phyloP scores from a whole-genome alignment of 352 stramenopile species.

The Phytophthora hibernalis region DNA sequence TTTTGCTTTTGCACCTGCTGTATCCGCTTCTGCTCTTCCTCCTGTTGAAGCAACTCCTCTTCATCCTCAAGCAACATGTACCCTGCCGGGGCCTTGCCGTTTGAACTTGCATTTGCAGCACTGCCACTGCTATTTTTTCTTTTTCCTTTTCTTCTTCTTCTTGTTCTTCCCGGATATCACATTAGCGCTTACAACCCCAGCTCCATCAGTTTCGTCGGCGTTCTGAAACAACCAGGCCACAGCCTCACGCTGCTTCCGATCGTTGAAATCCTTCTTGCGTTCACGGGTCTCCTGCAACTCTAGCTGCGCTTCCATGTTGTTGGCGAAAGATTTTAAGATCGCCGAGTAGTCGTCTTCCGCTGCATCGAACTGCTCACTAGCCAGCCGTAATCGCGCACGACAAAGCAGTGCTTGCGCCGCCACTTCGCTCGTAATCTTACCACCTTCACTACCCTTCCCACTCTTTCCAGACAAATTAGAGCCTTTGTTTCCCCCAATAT shows the following conservation, averaged over 20 bases:
- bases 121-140: conserved; percentile 45
- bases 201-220: conserved; percentile 40
- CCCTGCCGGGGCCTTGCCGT: conserved; percentile 24
- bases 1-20: conserved; percentile 21
- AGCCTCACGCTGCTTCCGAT: conserved; percentile 56
- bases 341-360: conserved; percentile 68
- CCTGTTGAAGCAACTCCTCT: conserved; percentile 41
- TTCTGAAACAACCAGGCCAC: conserved; percentile 63
- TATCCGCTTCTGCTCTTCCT: conserved; percentile 32
- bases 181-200: conserved; percentile 29
- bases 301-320: conserved; percentile 82
- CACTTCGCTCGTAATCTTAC: conserved; percentile 66
- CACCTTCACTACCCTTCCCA: conserved; percentile 23
- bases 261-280: conserved; percentile 47
- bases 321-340: conserved; percentile 67
- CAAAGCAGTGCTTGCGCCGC: conserved; percentile 58
- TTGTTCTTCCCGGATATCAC: conserved; percentile 51
- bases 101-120: conserved; percentile 2
- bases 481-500: conserved; percentile 21
- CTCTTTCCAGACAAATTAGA: conserved; percentile 19
- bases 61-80: conserved; percentile 60
- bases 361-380: conserved; percentile 59
- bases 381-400: conserved; percentile 57
- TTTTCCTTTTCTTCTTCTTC: conserved; percentile 82
- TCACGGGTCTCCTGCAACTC: conserved; percentile 66